Conservation (phyloP, 1,284 basidiomycete genomes). For the Ceraceosorus guamensis region DNA sequence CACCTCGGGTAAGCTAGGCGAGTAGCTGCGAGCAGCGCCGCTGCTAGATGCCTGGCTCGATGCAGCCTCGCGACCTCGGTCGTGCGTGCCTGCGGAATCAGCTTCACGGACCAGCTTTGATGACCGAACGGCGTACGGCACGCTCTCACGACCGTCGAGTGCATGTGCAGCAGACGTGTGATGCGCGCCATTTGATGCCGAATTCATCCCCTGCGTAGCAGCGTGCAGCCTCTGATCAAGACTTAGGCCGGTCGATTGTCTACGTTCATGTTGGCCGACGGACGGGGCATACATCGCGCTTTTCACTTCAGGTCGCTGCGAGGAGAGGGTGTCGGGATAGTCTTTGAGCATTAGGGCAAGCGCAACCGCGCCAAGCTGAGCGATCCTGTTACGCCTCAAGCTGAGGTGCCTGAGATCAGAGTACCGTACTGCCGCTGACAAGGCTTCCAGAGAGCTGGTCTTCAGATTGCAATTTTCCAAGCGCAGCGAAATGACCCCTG, state of each 20-base stretch:
- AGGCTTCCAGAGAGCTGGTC: slow-evolving; percentile 28
- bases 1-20: slow-evolving; percentile 30
- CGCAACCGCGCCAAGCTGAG: slow-evolving; percentile 6
- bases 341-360: slow-evolving; percentile 10
- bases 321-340: slow-evolving; percentile 8
- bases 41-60: neutral
- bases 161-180: too few relatives aligned
- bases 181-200: too few relatives aligned
- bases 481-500: slow-evolving; percentile 32
- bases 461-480: slow-evolving; percentile 41
- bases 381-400: slow-evolving; percentile 18
- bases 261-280: neutral
- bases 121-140: too few relatives aligned
- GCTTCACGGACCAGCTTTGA: too few relatives aligned
- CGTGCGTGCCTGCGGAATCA: neutral
- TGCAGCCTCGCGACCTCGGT: neutral
- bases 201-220: too few relatives aligned
- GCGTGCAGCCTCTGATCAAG: neutral
- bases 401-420: slow-evolving; percentile 42
- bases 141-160: too few relatives aligned
- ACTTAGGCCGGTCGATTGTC: neutral
- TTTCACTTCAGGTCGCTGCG: too few relatives aligned
- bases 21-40: slow-evolving; percentile 17
- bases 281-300: neutral
- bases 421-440: slow-evolving; percentile 34